Conservation (phyloP, 257 asterid genomes). For the Penstemon barbatus region DNA sequence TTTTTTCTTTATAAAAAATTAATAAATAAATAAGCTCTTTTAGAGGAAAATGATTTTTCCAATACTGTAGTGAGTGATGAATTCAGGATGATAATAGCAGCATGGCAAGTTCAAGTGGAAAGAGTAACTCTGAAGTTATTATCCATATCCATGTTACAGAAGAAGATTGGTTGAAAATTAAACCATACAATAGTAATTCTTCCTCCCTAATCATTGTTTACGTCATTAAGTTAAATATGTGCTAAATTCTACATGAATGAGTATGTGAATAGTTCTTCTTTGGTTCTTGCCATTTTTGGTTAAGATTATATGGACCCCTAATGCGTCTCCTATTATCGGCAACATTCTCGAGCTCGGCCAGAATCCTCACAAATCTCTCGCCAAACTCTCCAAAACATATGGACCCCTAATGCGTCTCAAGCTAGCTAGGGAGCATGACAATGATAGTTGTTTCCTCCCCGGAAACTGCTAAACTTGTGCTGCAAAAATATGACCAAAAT, state of each 20-base stretch:
- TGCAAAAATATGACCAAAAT: not conserved
- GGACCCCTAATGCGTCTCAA: not conserved
- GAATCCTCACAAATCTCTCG: not conserved
- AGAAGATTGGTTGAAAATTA: conserved; percentile 69
- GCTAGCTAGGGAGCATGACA: conserved; percentile 2
- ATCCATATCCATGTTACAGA: conserved; percentile 77
- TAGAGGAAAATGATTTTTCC: too few relatives aligned
- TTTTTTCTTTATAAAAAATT: too few relatives aligned
- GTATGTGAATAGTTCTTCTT: conserved; percentile 5
- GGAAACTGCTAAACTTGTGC: not conserved
- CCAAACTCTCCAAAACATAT: not conserved
- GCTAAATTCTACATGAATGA: conserved; percentile 12
- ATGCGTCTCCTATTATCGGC: not conserved
- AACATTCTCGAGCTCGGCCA: not conserved
- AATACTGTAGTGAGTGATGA: conserved; percentile 42
- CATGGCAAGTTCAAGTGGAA: conserved; percentile 41
- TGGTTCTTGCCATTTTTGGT: not conserved
- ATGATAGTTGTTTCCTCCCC: not conserved
- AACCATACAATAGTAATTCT: conserved; percentile 62
- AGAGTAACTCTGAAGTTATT: conserved; percentile 38
- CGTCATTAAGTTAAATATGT: conserved; percentile 19
- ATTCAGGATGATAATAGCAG: conserved; percentile 44
- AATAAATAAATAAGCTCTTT: too few relatives aligned
- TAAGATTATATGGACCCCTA: too few relatives aligned
- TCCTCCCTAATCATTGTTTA: conserved; percentile 28